Percentiles rank a stretch among this genome's conserved stretches.
These are phyloP conservation scores for Fusarium napiforme DNA, from an alignment of 2,329 filamentous ascomycete species.

Conservation along the genomic window DNA sequence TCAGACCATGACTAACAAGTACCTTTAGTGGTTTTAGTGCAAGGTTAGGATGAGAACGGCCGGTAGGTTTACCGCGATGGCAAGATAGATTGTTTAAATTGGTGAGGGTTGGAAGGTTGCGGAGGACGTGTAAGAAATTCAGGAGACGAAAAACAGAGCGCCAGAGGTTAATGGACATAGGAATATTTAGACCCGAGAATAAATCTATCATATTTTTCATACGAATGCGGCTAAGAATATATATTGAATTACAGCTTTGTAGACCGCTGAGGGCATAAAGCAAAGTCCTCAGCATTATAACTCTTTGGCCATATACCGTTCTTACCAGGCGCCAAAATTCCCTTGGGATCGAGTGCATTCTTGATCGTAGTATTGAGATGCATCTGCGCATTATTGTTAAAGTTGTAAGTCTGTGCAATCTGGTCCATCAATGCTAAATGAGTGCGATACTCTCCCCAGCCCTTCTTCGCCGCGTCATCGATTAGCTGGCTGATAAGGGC, in stretches of 20 bases:
- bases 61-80: too few relatives aligned
- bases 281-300: slow-evolving; percentile 6
- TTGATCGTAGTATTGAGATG: slow-evolving; percentile 23
- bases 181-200: too few relatives aligned
- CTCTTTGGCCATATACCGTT: slow-evolving; percentile 28
- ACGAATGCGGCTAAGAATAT: too few relatives aligned
- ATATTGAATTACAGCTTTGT: background rate
- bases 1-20: too few relatives aligned
- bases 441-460: slow-evolving; percentile 36
- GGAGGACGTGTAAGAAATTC: too few relatives aligned
- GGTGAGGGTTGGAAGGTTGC: too few relatives aligned
- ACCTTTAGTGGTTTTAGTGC: too few relatives aligned
- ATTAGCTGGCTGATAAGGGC: slow-evolving; percentile 18
- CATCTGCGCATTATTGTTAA: slow-evolving; percentile 30
- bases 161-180: too few relatives aligned
- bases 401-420: slow-evolving; percentile 33
- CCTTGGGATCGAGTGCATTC: slow-evolving; percentile 29
- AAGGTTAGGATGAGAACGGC: too few relatives aligned
- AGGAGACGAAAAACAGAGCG: too few relatives aligned
- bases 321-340: slow-evolving; percentile 32
- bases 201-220: too few relatives aligned
- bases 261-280: background rate
- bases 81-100: too few relatives aligned
- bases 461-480: slow-evolving; percentile 22
- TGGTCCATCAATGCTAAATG: slow-evolving; percentile 32